A percentile compares a stretch with the other conserved stretches of the same genome.
These are phyloP conservation scores for Aspergillus felis DNA, from an alignment of 2,329 filamentous ascomycete species.

Conservation along the genomic window DNA sequence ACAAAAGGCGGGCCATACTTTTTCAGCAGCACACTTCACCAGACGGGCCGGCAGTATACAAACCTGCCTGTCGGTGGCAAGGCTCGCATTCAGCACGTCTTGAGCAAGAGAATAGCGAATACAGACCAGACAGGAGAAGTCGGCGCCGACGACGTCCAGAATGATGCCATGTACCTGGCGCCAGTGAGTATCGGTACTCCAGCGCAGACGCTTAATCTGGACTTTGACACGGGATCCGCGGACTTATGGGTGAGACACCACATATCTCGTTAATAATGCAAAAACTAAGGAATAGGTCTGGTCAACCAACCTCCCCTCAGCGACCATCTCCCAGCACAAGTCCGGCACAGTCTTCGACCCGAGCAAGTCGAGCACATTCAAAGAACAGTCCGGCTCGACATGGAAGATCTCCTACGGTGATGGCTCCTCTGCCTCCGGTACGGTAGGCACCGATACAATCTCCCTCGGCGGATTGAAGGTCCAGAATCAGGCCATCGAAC, in stretches of 20 bases:
- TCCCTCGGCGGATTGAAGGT: conserved; percentile 59
- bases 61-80: conserved; percentile 48
- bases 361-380: conserved; percentile 58
- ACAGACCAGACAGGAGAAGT: conserved; percentile 47
- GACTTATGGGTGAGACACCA: conserved; percentile 61
- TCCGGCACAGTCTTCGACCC: conserved; percentile 51
- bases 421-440: conserved; percentile 61
- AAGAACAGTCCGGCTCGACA: conserved; percentile 44
- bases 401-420: conserved; percentile 70
- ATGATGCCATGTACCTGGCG: conserved; percentile 63
- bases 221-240: conserved; percentile 69
- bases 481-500: conserved; percentile 61
- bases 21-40: conserved; percentile 46
- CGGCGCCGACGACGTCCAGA: conserved; percentile 61
- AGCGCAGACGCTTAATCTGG: conserved; percentile 56
- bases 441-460: conserved; percentile 61
- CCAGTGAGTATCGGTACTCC: conserved; percentile 63
- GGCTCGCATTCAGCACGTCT: conserved; percentile 43
- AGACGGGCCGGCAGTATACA: conserved; percentile 48
- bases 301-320: conserved; percentile 48
- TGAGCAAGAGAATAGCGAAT: conserved; percentile 45
- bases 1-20: conserved; percentile 61
- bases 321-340: conserved; percentile 25
- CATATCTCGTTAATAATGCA: conserved; percentile 3
- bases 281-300: conserved; percentile 33